Percentiles rank a stretch among this genome's conserved stretches.
phyloP scores from a whole-genome alignment of 1,284 basidiomycete genomes.

The Papiliotrema flavescens region DNA sequence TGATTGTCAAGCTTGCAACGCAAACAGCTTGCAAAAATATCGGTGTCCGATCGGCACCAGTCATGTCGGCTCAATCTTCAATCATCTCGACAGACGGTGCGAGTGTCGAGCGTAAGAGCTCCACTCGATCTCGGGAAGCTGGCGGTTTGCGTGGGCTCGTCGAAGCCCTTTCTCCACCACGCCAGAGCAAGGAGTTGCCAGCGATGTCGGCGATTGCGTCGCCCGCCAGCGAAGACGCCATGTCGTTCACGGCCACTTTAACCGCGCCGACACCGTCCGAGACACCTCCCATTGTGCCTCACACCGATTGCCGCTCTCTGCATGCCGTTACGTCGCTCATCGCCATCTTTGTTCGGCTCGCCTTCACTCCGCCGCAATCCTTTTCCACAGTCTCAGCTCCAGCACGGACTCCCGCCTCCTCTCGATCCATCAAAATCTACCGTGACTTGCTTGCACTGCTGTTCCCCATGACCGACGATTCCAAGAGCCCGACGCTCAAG shows the following conservation, averaged over 20 bases:
- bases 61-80: neutral
- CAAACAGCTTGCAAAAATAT: constrained; percentile 25
- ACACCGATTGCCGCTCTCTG: constrained; percentile 42
- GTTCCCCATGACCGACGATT: constrained; percentile 33
- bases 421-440: constrained; percentile 50
- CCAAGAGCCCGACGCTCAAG: constrained; percentile 19
- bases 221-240: neutral
- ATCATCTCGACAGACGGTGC: neutral
- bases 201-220: constrained; percentile 4
- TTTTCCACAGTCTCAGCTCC: constrained; percentile 31
- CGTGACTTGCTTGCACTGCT: constrained; percentile 51
- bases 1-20: constrained; percentile 43
- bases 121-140: constrained; percentile 6
- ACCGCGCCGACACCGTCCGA: neutral
- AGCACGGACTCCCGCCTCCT: constrained; percentile 47
- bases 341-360: constrained; percentile 51
- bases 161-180: constrained; percentile 33
- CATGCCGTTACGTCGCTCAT: constrained; percentile 50
- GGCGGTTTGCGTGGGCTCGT: constrained; percentile 31
- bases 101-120: constrained; percentile 4
- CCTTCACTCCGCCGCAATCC: constrained; percentile 47
- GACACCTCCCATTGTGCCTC: constrained; percentile 7
- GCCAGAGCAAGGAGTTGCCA: constrained; percentile 21
- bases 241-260: neutral
- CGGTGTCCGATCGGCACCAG: neutral